phyloP scores from a whole-genome alignment of 169 alveolate species.

The Eimeria maxima region DNA sequence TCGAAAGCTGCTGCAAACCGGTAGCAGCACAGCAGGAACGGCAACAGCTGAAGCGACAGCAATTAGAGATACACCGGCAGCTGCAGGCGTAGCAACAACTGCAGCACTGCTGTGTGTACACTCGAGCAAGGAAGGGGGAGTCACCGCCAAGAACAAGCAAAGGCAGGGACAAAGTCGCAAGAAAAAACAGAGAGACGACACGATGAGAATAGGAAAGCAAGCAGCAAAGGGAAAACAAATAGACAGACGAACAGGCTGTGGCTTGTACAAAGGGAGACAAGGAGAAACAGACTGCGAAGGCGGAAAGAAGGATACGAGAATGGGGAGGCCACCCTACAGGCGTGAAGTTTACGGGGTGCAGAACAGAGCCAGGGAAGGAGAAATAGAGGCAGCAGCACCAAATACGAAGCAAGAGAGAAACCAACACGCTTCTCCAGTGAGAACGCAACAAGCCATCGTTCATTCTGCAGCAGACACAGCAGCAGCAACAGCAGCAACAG shows the following conservation, averaged over 20 bases:
- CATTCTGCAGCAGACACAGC: slow-evolving; percentile 58
- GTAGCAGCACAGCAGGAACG: slow-evolving; percentile 3
- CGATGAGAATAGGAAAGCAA: neutral
- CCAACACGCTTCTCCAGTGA: slow-evolving; percentile 58
- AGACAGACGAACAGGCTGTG: neutral
- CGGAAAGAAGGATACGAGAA: neutral
- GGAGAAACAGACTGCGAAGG: no score
- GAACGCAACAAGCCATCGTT: slow-evolving; percentile 71
- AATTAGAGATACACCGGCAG: neutral
- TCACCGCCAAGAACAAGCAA: neutral
- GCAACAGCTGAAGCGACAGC: slow-evolving; percentile 77
- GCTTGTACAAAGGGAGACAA: no score
- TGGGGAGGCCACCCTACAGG: neutral
- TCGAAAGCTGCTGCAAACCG: no score
- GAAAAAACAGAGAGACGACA: neutral
- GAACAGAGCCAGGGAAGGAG: slow-evolving; percentile 40
- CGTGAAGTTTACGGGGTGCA: neutral
- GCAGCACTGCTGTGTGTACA: neutral
- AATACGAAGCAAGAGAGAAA: neutral
- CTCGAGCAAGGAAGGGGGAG: neutral
- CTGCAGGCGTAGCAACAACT: neutral
- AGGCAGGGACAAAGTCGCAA: no score
- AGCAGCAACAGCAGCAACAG: slow-evolving; percentile 12
- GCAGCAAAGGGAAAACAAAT: neutral
- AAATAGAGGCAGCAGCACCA: slow-evolving; percentile 68